Percentiles rank a stretch among this genome's conserved stretches.
phyloP scores from a whole-genome alignment of 148 eudicot genomes.

The Vaccinium darrowii region DNA sequence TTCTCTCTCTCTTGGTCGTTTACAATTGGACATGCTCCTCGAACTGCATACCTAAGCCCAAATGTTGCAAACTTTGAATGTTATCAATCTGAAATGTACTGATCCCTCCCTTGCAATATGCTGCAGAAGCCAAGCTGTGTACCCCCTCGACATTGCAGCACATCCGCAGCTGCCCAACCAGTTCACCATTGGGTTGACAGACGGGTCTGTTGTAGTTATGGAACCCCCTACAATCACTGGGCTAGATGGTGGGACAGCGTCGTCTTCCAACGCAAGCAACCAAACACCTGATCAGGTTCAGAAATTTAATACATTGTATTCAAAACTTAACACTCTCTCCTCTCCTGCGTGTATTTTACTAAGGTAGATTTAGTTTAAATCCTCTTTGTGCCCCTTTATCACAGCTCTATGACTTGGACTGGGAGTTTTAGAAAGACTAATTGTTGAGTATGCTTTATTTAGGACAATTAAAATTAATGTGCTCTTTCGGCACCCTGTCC shows the following conservation, averaged over 20 bases:
- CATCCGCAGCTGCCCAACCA: slow-evolving; percentile 84
- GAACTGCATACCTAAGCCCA: too few relatives aligned
- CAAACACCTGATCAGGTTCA: slow-evolving; percentile 65
- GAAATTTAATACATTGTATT: slow-evolving; percentile 36
- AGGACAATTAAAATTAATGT: slow-evolving; percentile 5
- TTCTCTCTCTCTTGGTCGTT: too few relatives aligned
- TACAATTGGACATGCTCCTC: too few relatives aligned
- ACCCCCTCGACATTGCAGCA: slow-evolving; percentile 61
- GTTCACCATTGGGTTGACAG: slow-evolving; percentile 32
- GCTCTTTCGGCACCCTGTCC: neutral
- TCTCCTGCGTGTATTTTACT: slow-evolving; percentile 14
- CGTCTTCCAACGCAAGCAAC: slow-evolving; percentile 66
- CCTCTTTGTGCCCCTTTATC: neutral
- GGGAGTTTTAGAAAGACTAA: too few relatives aligned
- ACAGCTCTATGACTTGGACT: too few relatives aligned
- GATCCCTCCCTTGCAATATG: neutral
- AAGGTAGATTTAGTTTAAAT: slow-evolving; percentile 23
- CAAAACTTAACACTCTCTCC: neutral
- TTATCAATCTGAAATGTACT: neutral
- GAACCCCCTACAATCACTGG: slow-evolving; percentile 68
- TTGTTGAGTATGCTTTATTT: neutral
- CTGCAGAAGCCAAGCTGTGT: slow-evolving; percentile 59
- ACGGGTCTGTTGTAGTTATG: slow-evolving; percentile 54
- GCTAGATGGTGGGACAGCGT: slow-evolving; percentile 63
- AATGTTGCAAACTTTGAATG: neutral